A percentile compares a stretch with the other conserved stretches of the same genome.
Evolutionary conservation across 2,329 filamentous ascomycete species (phyloP).

Genomic region (Cladosporium sp.): DNA sequence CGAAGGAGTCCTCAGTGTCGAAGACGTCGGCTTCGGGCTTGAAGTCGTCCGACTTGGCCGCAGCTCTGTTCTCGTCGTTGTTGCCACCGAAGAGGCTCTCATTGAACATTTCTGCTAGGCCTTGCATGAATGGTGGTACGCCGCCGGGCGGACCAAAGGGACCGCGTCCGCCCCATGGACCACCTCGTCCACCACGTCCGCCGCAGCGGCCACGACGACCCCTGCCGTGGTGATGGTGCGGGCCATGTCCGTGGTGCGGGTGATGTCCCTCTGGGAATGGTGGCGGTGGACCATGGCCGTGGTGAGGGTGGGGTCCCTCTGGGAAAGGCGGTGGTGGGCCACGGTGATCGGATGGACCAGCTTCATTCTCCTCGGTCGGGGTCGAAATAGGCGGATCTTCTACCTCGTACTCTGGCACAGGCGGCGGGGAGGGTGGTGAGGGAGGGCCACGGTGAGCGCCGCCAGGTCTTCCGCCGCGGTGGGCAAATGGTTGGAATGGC

Average conservation of each 20-base stretch:
- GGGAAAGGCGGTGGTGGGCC: slow-evolving; percentile 22
- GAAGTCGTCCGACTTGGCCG: slow-evolving; percentile 51
- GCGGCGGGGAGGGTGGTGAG: slow-evolving; percentile 27
- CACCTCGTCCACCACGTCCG: slow-evolving; percentile 25
- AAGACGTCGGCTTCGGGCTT: slow-evolving; percentile 71
- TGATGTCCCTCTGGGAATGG: slow-evolving; percentile 16
- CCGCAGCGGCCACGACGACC: slow-evolving; percentile 20
- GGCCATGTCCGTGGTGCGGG: slow-evolving; percentile 12
- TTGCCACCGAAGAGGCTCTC: slow-evolving; percentile 34
- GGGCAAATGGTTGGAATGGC: slow-evolving; percentile 29
- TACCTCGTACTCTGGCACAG: slow-evolving; percentile 19
- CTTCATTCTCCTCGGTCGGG: slow-evolving; percentile 17
- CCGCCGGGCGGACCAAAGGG: slow-evolving; percentile 14
- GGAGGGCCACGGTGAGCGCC: slow-evolving; percentile 10
- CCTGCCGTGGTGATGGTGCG: slow-evolving; percentile 16
- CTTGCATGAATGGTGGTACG: neutral
- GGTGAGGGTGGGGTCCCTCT: slow-evolving; percentile 12
- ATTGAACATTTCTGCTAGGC: slow-evolving; percentile 32
- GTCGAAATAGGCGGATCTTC: slow-evolving; percentile 15
- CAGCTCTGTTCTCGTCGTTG: slow-evolving; percentile 16
- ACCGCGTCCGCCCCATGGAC: slow-evolving; percentile 19
- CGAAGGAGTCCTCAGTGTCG: slow-evolving; percentile 59
- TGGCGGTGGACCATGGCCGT: slow-evolving; percentile 17
- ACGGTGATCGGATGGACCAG: slow-evolving; percentile 22
- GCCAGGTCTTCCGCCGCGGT: slow-evolving; percentile 22